Base-by-base conservation (phyloP, 2,329 filamentous ascomycete genomes). In the Scedosporium boydii region DNA sequence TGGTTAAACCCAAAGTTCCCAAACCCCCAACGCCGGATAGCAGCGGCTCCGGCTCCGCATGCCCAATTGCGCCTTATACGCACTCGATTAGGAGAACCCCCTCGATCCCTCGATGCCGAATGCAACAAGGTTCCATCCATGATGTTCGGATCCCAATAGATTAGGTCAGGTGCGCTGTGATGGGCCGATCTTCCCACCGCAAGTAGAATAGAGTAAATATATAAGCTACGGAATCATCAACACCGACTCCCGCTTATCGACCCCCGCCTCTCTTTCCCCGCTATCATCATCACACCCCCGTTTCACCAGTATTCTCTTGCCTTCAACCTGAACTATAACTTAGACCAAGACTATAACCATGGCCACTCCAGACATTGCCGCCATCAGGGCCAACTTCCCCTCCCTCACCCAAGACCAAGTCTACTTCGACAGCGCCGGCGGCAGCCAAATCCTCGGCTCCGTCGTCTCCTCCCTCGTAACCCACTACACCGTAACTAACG, bases 361-460 rank as follows among this genome's bases (percentile, higher is more conserved):
- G 53, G n/a, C 38, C 59, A 62, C 26, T 27, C 53, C 59, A 67
- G 78, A 87, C 67, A 78, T 90, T 58, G 69, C 77, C 7, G 74
- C 77, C 58, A 79, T 82, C 34, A 80, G 87, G 64, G 76, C 79
- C 64, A 78, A 81, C 61, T 93, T 93, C 75, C 89, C 89, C 41
- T 87, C 88, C 14, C 73, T 93, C 46, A 74, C 80, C 48, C 80
- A 85, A 64, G 77, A 85, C 57, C 88, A 91, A 69, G 79, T 92
- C 59, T 91, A 83, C 71, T 82, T 93, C 66, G 89, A 93, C 70
- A 93, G 93, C 70, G 90, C 88, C 10, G 89, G 89, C 18, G 89
- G 89, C 44, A 90, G 85, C 69, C 89, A 93, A 69, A 80, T 84
- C 1, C 75, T 93, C 3, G 83, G 82, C 27, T 77, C 80, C 16